Base-by-base conservation (phyloP, 2,329 filamentous ascomycete species). In the Apiospora koreana region DNA sequence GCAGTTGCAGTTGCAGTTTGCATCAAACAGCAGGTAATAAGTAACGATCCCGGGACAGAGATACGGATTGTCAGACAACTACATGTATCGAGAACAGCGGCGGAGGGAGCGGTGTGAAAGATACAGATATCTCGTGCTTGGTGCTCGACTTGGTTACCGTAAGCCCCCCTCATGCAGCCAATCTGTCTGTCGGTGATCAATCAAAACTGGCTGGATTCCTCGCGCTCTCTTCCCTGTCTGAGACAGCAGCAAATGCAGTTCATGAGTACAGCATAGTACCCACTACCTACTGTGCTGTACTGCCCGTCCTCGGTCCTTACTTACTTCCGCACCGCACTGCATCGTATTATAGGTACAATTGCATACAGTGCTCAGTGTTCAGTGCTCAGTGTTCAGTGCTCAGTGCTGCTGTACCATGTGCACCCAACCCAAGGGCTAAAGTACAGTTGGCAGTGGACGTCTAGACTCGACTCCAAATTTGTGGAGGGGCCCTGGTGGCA, bases 381-480 rank as follows among this genome's bases (percentile, higher is more conserved):
- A n/a, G n/a, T n/a, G n/a, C n/a, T n/a, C n/a, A n/a, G n/a, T n/a
- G n/a, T n/a, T n/a, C n/a, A n/a, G n/a, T n/a, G n/a, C n/a, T n/a
- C n/a, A n/a, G n/a, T n/a, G n/a, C n/a, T n/a, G n/a, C 50, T 35
- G 28, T 58, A 58, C 50, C 50, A 31, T 58, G n/a, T n/a, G n/a
- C n/a, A n/a, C n/a, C n/a, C n/a, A n/a, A n/a, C n/a, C 25, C 28
- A 35, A 58, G 31, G 50, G 25, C 50, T 58, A 58, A 18, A 58
- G 50, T 58, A 58, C 50, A 58, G 50, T 62, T 62, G 54, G 31
- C 54, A n/a, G n/a, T n/a, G n/a, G n/a, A 62, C 54, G 18, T 62
- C 54, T 62, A 62, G 54, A 62, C 54, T 62, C 54, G 54, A 62
- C 54, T 38, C 54, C 54, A 62, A 38, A 62, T 12, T 62, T 62